Conservation (phyloP, 2,329 filamentous ascomycete species). For the Raffaelea albimanens region DNA sequence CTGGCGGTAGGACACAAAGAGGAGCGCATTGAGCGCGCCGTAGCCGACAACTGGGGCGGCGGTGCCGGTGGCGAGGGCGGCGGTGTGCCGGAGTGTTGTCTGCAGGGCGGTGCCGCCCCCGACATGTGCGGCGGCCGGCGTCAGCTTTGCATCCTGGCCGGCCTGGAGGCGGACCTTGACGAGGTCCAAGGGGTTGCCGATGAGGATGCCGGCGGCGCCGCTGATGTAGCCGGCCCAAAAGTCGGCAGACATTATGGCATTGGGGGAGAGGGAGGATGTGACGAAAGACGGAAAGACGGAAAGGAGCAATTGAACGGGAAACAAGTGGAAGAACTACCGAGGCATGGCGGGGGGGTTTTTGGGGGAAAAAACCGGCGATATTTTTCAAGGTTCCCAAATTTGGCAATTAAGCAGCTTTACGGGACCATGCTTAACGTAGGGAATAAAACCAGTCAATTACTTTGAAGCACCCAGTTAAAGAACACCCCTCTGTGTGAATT, state of each 20-base stretch:
- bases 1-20: slow-evolving; percentile 87
- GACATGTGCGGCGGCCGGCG: slow-evolving; percentile 10
- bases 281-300: not conserved
- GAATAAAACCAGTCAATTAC: too few relatives aligned
- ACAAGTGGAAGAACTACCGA: too few relatives aligned
- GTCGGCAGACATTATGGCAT: slow-evolving; percentile 62
- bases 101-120: slow-evolving; percentile 2
- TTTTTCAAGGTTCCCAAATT: too few relatives aligned
- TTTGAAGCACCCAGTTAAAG: too few relatives aligned
- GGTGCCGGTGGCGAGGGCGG: slow-evolving; percentile 49
- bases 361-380: not conserved
- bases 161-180: slow-evolving; percentile 77
- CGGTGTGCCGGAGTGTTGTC: not conserved
- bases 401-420: too few relatives aligned
- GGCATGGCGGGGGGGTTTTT: not conserved
- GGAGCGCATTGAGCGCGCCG: slow-evolving; percentile 79
- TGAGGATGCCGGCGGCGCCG: slow-evolving; percentile 75
- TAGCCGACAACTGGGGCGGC: slow-evolving; percentile 84
- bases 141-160: slow-evolving; percentile 17
- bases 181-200: slow-evolving; percentile 68
- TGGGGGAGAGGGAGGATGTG: too few relatives aligned
- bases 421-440: too few relatives aligned
- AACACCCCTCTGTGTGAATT: too few relatives aligned
- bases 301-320: too few relatives aligned
- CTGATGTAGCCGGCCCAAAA: slow-evolving; percentile 92